A percentile compares a stretch with the other conserved stretches of the same genome.
These are phyloP conservation scores for Pseudonitzschia multistriata DNA, from an alignment of 108 stramenopile genomes.

Conservation along the genomic window DNA sequence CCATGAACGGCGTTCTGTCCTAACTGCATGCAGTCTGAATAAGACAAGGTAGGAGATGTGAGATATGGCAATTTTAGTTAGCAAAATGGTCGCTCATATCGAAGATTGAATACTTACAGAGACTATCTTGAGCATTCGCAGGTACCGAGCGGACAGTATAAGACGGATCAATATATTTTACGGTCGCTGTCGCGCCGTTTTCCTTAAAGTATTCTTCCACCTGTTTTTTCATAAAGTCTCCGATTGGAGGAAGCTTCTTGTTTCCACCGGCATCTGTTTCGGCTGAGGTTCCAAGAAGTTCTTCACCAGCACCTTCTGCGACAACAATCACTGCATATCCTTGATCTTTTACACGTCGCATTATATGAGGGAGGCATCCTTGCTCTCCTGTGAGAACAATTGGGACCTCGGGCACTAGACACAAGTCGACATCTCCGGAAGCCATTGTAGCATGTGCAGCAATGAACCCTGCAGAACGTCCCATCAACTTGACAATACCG, in stretches of 20 bases:
- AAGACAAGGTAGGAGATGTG: background rate
- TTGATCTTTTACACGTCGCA: conserved; percentile 80
- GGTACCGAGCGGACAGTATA: conserved; percentile 97
- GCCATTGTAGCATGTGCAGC: conserved; percentile 92
- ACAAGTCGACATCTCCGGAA: conserved; percentile 91
- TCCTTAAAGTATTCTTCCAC: conserved; percentile 75
- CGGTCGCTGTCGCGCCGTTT: conserved; percentile 69
- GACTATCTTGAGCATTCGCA: conserved; percentile 91
- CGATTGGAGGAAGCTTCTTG: conserved; percentile 91
- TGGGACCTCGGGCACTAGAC: conserved; percentile 95
- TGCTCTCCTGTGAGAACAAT: conserved; percentile 87
- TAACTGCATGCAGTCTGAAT: conserved; percentile 90
- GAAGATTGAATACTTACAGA: conserved; percentile 43
- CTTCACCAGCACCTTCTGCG: conserved; percentile 98
- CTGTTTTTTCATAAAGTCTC: conserved; percentile 85
- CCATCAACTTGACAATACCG: conserved; percentile 98
- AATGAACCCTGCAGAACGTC: conserved; percentile 91
- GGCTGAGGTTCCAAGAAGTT: conserved; percentile 81
- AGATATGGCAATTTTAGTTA: background rate
- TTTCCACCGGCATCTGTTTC: conserved; percentile 96
- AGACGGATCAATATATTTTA: conserved; percentile 94
- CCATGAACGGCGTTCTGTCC: conserved; percentile 98
- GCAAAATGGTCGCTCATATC: background rate
- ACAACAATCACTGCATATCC: conserved; percentile 98
- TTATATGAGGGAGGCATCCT: conserved; percentile 91